These are phyloP conservation scores for Beta corolliflora DNA, from an alignment of 179 eudicot genomes.

Conservation along the genomic window DNA sequence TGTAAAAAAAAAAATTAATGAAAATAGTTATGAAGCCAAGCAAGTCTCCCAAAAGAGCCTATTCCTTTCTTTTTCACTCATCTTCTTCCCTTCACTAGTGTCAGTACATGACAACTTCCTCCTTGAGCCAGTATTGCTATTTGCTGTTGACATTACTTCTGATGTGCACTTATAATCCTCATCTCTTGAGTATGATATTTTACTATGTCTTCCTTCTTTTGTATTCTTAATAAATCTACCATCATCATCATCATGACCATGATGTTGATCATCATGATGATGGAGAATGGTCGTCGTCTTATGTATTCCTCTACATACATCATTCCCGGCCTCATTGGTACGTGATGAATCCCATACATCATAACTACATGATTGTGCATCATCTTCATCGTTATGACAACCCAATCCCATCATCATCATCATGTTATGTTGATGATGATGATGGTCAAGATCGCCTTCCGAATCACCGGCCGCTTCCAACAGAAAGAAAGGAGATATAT, in stretches of 20 bases:
- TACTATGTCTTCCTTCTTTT: constrained; percentile 5
- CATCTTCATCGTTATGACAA: constrained; percentile 29
- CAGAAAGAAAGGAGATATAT: constrained; percentile 52
- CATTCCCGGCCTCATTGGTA: neutral
- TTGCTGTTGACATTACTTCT: constrained; percentile 37
- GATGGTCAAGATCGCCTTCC: constrained; percentile 47
- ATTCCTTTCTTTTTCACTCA: constrained; percentile 55
- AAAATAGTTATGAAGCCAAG: constrained; percentile 47
- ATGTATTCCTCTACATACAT: neutral
- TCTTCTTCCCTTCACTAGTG: constrained; percentile 28
- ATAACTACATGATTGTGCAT: constrained; percentile 60
- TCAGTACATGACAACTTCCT: constrained; percentile 30
- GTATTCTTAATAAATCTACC: constrained; percentile 13
- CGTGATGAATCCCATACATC: constrained; percentile 32
- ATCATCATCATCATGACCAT: neutral
- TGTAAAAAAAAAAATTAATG: neutral
- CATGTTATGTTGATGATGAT: constrained; percentile 10
- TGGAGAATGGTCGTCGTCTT: constrained; percentile 9
- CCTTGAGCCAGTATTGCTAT: constrained; percentile 28
- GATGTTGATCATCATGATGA: neutral
- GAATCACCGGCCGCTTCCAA: constrained; percentile 74
- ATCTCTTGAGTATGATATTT: constrained; percentile 1
- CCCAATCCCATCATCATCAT: constrained; percentile 19
- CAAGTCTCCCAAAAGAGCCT: constrained; percentile 88
- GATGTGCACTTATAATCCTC: constrained; percentile 28